Evolutionary conservation across 495 filamentous ascomycete genomes (phyloP).

Genomic region (Astrothelium macrocarpum): DNA sequence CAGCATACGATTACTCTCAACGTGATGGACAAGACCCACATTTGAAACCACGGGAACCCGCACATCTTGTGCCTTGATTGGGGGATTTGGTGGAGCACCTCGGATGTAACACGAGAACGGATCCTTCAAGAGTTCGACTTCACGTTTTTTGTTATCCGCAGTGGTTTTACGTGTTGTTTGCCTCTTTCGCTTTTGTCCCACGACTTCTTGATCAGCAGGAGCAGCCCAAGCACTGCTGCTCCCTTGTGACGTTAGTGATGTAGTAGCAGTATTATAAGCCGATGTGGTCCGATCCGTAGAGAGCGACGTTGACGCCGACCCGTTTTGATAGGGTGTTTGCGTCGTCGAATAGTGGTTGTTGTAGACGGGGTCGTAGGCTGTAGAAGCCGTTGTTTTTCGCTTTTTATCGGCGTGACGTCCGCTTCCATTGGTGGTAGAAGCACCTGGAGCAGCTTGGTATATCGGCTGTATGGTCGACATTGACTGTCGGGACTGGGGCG

Average conservation of each 20-base stretch:
- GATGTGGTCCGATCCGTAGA: conserved; percentile 85
- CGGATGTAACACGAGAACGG: conserved; percentile 59
- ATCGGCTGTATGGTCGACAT: not conserved
- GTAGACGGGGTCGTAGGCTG: conserved; percentile 56
- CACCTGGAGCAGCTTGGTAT: not conserved
- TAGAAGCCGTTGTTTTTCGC: conserved; percentile 51
- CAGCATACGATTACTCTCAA: not conserved
- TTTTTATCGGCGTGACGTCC: conserved; percentile 53
- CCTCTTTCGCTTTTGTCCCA: conserved; percentile 78
- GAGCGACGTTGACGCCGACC: conserved; percentile 58
- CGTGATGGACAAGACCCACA: conserved; percentile 47
- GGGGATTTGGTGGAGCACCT: conserved; percentile 66
- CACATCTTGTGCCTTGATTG: conserved; percentile 88
- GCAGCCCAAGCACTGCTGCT: conserved; percentile 40
- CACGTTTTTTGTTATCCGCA: conserved; percentile 61
- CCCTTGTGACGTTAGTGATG: conserved; percentile 65
- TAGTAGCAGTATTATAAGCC: conserved; percentile 68
- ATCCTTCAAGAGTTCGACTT: conserved; percentile 56
- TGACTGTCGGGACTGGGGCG: conserved; percentile 30
- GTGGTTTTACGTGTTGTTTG: conserved; percentile 59
- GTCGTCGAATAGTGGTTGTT: conserved; percentile 59
- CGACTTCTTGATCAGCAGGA: conserved; percentile 32
- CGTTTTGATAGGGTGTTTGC: conserved; percentile 54
- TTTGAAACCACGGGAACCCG: conserved; percentile 68
- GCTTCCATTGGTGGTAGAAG: conserved; percentile 26